These are phyloP conservation scores for Betula pendula DNA, from an alignment of 306 rosid species.

Conservation along the genomic window DNA sequence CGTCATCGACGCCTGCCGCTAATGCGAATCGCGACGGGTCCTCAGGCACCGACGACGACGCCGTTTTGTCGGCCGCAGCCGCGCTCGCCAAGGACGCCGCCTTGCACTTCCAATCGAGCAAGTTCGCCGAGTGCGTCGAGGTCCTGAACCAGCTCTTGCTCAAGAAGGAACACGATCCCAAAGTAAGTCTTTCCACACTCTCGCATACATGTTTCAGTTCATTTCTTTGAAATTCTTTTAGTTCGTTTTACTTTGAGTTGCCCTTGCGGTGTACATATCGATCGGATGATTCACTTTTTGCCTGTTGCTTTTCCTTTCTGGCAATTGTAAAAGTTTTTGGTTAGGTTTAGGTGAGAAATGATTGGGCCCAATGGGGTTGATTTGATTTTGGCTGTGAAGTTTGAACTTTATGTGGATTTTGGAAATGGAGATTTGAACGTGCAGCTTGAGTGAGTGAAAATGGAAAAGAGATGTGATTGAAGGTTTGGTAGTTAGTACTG, in stretches of 20 bases:
- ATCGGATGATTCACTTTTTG: neutral
- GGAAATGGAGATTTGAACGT: neutral
- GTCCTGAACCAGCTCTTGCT: conserved; percentile 72
- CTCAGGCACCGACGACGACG: conserved; percentile 64
- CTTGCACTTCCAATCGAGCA: conserved; percentile 78
- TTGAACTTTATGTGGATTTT: neutral
- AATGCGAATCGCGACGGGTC: conserved; percentile 61
- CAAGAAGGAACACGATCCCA: conserved; percentile 81
- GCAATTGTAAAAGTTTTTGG: neutral
- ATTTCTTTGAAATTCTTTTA: neutral
- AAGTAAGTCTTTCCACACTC: conserved; percentile 44
- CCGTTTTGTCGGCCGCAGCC: conserved; percentile 47
- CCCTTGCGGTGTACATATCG: neutral
- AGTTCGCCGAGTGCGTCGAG: conserved; percentile 70
- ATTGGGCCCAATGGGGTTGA: neutral
- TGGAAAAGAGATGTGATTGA: neutral
- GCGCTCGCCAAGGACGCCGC: conserved; percentile 82
- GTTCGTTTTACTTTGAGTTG: conserved; percentile 1
- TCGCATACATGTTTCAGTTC: conserved; percentile 12
- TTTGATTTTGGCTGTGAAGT: neutral
- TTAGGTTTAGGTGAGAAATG: neutral
- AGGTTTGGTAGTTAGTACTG: neutral
- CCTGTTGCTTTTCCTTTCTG: neutral
- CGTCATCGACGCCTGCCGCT: conserved; percentile 41
- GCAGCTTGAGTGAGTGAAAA: neutral